phyloP scores from a whole-genome alignment of 2,329 filamentous ascomycete genomes.

The Colletotrichum lindemuthianum region DNA sequence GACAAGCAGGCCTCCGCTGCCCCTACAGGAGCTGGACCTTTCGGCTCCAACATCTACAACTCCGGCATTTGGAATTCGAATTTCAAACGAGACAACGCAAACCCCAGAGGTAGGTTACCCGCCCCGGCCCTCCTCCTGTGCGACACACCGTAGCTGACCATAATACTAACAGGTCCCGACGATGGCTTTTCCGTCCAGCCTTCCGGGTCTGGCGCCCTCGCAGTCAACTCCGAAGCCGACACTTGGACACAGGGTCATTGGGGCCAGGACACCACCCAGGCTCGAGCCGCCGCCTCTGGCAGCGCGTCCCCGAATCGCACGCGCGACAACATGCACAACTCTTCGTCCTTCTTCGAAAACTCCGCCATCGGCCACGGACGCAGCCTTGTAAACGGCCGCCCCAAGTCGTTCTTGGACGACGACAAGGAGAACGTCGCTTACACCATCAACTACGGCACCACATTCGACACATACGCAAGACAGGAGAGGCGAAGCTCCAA shows the following conservation, averaged over 20 bases:
- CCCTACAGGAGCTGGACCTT: conserved; percentile 43
- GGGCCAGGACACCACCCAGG: conserved; percentile 61
- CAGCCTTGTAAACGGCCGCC: conserved; percentile 44
- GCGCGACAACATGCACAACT: conserved; percentile 59
- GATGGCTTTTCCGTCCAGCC: conserved; percentile 47
- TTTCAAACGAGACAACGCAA: conserved; percentile 46
- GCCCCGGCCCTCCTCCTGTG: background rate
- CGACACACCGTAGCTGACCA: conserved; percentile 42
- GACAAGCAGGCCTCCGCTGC: conserved; percentile 46
- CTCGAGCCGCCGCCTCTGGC: conserved; percentile 57
- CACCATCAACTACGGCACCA: conserved; percentile 39
- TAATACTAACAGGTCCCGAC: conserved; percentile 19
- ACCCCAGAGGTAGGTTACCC: conserved; percentile 57
- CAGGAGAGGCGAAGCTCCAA: conserved; percentile 47
- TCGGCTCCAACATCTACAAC: conserved; percentile 49
- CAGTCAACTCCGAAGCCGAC: conserved; percentile 75
- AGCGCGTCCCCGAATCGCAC: conserved; percentile 69
- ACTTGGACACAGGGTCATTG: conserved; percentile 70
- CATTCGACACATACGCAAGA: conserved; percentile 33
- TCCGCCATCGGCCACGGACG: conserved; percentile 54
- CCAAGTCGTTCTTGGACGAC: conserved; percentile 50
- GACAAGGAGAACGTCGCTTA: conserved; percentile 47
- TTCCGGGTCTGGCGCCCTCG: conserved; percentile 75
- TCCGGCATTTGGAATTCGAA: conserved; percentile 53
- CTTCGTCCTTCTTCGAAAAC: conserved; percentile 58